A percentile compares a stretch with the other conserved stretches of the same genome.
Conservation (phyloP, 78 protist species). For the Dictyostelium discoideum region dicty_2.7 NC_007088.5:2441001-2441500, state of each 20-base stretch:
- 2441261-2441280: neutral
- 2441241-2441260: neutral
- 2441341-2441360: neutral
- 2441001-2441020: neutral
- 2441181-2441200: conserved; percentile 53
- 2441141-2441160: conserved; percentile 70
- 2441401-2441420: conserved; percentile 64
- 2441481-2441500: conserved; percentile 76
- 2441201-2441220: conserved; percentile 43
- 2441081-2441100: conserved; percentile 52
- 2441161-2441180: conserved; percentile 48
- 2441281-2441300: neutral
- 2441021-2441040: conserved; percentile 32
- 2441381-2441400: conserved; percentile 66
- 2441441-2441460: conserved; percentile 34
- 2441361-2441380: conserved; percentile 47
- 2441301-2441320: conserved; percentile 2
- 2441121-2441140: conserved; percentile 22
- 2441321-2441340: neutral
- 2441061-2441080: conserved; percentile 43
- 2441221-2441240: conserved; percentile 54
- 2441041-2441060: conserved; percentile 54
- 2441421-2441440: conserved; percentile 59
- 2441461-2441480: conserved; percentile 66
- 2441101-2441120: conserved; percentile 37